Conservation (phyloP, 1,284 basidiomycete species). For the Ceratobasidium sp. region DNA sequence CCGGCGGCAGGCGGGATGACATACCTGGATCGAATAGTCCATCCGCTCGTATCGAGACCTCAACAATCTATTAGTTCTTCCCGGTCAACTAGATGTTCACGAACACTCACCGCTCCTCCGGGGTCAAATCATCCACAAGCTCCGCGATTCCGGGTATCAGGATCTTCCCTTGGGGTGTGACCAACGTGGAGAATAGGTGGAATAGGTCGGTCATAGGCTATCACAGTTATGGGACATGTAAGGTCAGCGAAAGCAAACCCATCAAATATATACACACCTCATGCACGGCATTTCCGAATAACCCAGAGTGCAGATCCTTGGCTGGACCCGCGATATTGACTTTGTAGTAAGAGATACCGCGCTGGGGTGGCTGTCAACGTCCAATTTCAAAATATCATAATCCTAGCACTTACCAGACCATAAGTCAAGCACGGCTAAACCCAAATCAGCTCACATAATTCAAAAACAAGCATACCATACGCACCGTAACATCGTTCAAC, state of each 20-base stretch:
- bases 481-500: slow-evolving; percentile 78
- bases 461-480: slow-evolving; percentile 14
- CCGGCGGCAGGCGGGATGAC: background rate
- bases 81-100: background rate
- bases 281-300: slow-evolving; percentile 89
- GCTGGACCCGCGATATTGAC: slow-evolving; percentile 87
- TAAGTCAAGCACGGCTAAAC: slow-evolving; percentile 75
- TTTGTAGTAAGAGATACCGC: slow-evolving; percentile 93
- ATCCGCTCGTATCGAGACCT: slow-evolving; percentile 39
- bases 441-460: background rate
- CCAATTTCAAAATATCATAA: background rate
- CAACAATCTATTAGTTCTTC: background rate
- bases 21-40: slow-evolving; percentile 44
- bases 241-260: background rate
- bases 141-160: slow-evolving; percentile 93
- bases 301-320: slow-evolving; percentile 93
- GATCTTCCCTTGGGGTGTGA: slow-evolving; percentile 86
- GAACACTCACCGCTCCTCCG: slow-evolving; percentile 76
- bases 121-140: slow-evolving; percentile 83
- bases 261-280: slow-evolving; percentile 62
- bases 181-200: slow-evolving; percentile 87
- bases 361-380: slow-evolving; percentile 66
- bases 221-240: background rate
- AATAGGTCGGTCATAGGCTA: slow-evolving; percentile 86
- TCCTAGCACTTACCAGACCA: slow-evolving; percentile 63